These are phyloP conservation scores for Chlamydomonas eustigma DNA, from an alignment of 139 green algal species.

Conservation along the genomic window DNA sequence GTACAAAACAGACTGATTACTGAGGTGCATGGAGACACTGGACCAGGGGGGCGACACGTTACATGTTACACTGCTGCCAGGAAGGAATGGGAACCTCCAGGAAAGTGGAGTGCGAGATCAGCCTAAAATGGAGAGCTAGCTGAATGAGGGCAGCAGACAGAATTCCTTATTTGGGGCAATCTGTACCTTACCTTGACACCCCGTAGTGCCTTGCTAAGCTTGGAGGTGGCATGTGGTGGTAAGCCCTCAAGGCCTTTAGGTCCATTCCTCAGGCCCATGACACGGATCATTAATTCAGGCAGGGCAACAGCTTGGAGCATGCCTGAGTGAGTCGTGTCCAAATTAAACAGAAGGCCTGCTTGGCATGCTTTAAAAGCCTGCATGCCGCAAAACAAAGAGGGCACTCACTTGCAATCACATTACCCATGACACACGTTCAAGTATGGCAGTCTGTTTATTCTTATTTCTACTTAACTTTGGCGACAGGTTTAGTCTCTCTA, in stretches of 20 bases:
- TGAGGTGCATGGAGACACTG: neutral
- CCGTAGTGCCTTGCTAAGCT: constrained; percentile 20
- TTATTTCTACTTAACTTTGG: neutral
- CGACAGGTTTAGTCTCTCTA: too few relatives aligned
- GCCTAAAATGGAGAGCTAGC: neutral
- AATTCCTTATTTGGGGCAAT: neutral
- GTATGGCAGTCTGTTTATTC: too few relatives aligned
- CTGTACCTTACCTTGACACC: constrained; percentile 6
- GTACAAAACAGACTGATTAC: neutral
- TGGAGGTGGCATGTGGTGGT: neutral
- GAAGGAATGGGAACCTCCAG: neutral
- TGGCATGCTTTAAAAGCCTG: constrained; percentile 40
- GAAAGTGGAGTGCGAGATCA: neutral
- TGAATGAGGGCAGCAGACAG: neutral
- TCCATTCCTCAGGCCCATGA: constrained; percentile 22
- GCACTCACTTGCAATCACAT: too few relatives aligned
- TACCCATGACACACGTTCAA: too few relatives aligned
- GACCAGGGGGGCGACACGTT: neutral
- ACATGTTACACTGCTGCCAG: neutral
- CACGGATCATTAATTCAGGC: constrained; percentile 19
- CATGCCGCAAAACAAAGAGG: neutral
- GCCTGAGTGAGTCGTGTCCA: constrained; percentile 52
- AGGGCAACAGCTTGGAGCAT: constrained; percentile 40
- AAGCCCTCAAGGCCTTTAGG: neutral
- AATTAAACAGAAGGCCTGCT: constrained; percentile 50